phyloP scores from a whole-genome alignment of 116 monocot genomes.

The Dioscorea cayenensis region DNA sequence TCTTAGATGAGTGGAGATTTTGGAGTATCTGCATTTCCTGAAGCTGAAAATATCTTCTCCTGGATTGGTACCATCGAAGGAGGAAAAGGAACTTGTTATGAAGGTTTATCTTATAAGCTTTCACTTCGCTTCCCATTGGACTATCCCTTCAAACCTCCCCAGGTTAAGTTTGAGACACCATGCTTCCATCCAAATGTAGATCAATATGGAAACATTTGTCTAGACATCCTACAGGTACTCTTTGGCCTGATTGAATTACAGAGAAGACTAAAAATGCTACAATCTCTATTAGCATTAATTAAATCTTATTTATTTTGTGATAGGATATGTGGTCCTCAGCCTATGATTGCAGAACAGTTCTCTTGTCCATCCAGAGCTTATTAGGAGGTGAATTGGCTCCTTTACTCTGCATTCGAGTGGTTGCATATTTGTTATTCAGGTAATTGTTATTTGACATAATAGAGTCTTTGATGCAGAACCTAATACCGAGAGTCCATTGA shows the following conservation, averaged over 20 bases:
- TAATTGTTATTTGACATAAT: not conserved
- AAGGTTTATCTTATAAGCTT: slow-evolving; percentile 72
- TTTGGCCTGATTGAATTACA: not conserved
- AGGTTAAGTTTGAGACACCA: slow-evolving; percentile 72
- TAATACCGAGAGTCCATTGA: slow-evolving; percentile 71
- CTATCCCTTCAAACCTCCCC: slow-evolving; percentile 77
- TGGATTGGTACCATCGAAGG: slow-evolving; percentile 75
- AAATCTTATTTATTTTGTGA: not conserved
- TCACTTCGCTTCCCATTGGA: slow-evolving; percentile 60
- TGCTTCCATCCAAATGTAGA: slow-evolving; percentile 87
- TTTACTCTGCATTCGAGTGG: not conserved
- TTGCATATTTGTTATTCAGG: slow-evolving; percentile 1
- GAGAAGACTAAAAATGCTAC: not conserved
- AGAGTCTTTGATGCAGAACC: slow-evolving; percentile 42
- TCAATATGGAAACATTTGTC: slow-evolving; percentile 66
- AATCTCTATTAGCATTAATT: not conserved
- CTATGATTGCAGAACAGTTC: slow-evolving; percentile 66
- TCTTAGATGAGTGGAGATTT: slow-evolving; percentile 54
- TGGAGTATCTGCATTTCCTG: slow-evolving; percentile 77
- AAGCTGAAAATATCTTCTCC: slow-evolving; percentile 68
- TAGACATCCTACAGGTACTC: slow-evolving; percentile 79
- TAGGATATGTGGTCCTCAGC: slow-evolving; percentile 91
- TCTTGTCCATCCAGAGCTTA: slow-evolving; percentile 78
- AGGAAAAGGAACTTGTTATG: slow-evolving; percentile 60
- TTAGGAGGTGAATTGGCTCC: slow-evolving; percentile 51